Evolutionary conservation across 139 green algal genomes (phyloP).

Genomic region (Choricystis sp.): DNA sequence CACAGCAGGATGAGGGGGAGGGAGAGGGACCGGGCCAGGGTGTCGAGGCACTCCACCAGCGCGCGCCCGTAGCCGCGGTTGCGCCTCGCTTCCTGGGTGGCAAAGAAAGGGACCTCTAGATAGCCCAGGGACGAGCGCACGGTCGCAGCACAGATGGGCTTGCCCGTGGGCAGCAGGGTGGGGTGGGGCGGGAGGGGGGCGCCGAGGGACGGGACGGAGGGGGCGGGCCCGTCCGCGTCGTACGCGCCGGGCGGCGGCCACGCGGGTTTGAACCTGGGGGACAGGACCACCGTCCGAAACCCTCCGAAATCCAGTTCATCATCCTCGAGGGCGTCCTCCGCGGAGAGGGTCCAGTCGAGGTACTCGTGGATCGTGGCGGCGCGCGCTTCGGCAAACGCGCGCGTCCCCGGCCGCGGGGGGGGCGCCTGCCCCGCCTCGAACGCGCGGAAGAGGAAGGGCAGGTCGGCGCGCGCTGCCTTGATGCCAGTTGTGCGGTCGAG

Average conservation of each 20-base stretch:
- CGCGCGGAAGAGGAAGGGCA: constrained; percentile 80
- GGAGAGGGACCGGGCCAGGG: constrained; percentile 32
- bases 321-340: constrained; percentile 1
- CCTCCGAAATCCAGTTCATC: constrained; percentile 59
- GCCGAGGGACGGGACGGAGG: constrained; percentile 22
- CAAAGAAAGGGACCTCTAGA: constrained; percentile 80
- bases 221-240: constrained; percentile 20
- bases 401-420: constrained; percentile 27
- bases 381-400: constrained; percentile 40
- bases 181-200: constrained; percentile 24
- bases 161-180: constrained; percentile 22
- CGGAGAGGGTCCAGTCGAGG: constrained; percentile 85
- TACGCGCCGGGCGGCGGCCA: constrained; percentile 52
- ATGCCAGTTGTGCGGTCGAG: background rate
- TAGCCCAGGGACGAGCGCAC: constrained; percentile 61
- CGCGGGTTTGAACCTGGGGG: constrained; percentile 43
- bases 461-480: constrained; percentile 34
- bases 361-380: constrained; percentile 87
- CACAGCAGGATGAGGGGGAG: constrained; percentile 37
- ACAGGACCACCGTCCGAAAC: constrained; percentile 61
- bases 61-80: constrained; percentile 57
- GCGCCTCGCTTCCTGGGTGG: constrained; percentile 53
- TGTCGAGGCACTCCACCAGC: constrained; percentile 71
- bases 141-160: constrained; percentile 64
- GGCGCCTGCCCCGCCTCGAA: constrained; percentile 70